These are phyloP conservation scores for Coccomyxa subellipsoidea DNA, from an alignment of 163 green algal species.

Conservation along the genomic window DNA sequence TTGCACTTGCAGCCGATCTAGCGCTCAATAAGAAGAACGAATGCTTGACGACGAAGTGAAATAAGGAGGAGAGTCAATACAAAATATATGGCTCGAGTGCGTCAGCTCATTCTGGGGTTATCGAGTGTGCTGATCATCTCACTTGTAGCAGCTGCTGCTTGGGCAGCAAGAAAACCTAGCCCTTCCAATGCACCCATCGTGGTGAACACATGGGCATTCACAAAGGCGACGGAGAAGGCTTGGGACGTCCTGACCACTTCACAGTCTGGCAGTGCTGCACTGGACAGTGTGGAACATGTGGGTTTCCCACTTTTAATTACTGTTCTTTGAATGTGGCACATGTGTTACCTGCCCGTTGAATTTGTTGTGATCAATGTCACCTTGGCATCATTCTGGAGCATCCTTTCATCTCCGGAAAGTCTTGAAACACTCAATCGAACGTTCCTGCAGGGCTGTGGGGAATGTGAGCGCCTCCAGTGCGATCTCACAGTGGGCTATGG, in stretches of 20 bases:
- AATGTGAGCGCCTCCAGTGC: conserved; percentile 64
- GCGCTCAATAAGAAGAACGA: too few relatives aligned
- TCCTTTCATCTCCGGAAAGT: too few relatives aligned
- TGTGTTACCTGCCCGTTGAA: too few relatives aligned
- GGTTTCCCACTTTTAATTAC: not conserved
- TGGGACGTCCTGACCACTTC: conserved; percentile 37
- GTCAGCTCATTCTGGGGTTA: not conserved
- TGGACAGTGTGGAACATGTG: conserved; percentile 46
- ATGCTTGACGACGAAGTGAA: too few relatives aligned
- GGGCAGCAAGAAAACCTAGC: not conserved
- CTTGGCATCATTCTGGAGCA: not conserved
- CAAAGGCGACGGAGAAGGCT: conserved; percentile 38
- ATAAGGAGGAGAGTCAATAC: not conserved
- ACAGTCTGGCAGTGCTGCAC: not conserved
- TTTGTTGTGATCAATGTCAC: too few relatives aligned
- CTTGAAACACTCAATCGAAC: too few relatives aligned
- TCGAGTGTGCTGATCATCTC: not conserved
- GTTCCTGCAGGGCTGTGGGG: conserved; percentile 30
- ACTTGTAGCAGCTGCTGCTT: not conserved
- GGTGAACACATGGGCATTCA: conserved; percentile 68
- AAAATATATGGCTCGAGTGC: not conserved
- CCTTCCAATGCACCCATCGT: conserved; percentile 36
- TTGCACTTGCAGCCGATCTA: too few relatives aligned
- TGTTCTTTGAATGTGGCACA: not conserved
- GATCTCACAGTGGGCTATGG: conserved; percentile 70